Base-by-base conservation (phyloP, 2,329 filamentous ascomycete species). In the Cercospora berteroae region DNA sequence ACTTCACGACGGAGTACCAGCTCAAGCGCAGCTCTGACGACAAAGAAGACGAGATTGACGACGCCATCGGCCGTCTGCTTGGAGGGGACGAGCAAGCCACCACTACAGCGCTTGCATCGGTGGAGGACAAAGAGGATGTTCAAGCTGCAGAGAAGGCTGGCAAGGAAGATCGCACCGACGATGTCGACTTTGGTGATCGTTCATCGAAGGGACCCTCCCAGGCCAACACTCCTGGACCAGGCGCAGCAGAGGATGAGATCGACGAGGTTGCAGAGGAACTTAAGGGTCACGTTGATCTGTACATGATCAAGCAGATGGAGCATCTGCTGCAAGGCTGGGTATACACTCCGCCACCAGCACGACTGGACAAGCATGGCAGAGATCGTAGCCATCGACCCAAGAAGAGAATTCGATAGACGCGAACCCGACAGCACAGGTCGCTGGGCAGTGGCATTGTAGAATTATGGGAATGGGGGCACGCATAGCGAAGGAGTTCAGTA, bases 41-140 rank as follows among this genome's bases (percentile, higher is more conserved):
- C 12, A 84, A 76, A 64, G 84, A 84, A 0, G 87, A 90, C 67
- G 89, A 90, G 23, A 91, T 91, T 60, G 91, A 91, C 2, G 90
- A 88, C 5, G 93, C 93, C 4, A 91, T 97, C 86, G 93, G 97
- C 74, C 87, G 91, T 25, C 91, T 97, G 3, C 86, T 97, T 68
- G 88, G 83, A 66, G 85, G 84, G 10, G 88, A 89, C 33, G 84
- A 88, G 65, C 84, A 85, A 44, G 84, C 82, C 31, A 88, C 91
- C 1, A 87, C 89, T 3, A 87, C 89, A 16, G 92, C 90, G 0
- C 88, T 99, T 33, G 93, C 96, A 73, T 90, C 92, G 71, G 94
- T 93, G 0, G 95, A 99, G 79, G 95, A 99, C 74, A 88, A 87
- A 58, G 95, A 99, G 77, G 95, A 99, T 76, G 92, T 94, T 13